A percentile compares a stretch with the other conserved stretches of the same genome.
phyloP scores from a whole-genome alignment of 2,329 filamentous ascomycete species.

The Alternaria ventricosa region DNA sequence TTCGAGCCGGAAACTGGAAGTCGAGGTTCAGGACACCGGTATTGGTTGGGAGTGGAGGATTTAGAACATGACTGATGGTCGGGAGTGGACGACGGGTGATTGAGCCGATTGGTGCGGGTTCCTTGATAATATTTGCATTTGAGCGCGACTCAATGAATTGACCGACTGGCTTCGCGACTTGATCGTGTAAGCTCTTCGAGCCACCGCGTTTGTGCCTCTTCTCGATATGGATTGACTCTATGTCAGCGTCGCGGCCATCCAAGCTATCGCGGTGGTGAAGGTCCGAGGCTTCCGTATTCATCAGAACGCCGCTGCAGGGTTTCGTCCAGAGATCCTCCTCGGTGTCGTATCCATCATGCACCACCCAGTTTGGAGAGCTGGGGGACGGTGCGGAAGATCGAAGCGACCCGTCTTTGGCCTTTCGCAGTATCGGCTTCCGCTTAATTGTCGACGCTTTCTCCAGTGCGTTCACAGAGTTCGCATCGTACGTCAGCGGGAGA shows the following conservation, averaged over 20 bases:
- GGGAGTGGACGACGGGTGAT: not conserved
- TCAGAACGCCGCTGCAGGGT: not conserved
- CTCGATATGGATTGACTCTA: not conserved
- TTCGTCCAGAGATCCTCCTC: not conserved
- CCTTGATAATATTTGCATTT: not conserved
- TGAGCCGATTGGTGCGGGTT: not conserved
- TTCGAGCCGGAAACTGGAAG: not conserved
- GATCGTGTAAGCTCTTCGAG: not conserved
- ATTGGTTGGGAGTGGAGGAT: not conserved
- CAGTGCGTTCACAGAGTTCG: not conserved
- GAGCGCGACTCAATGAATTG: not conserved
- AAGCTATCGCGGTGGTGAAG: not conserved
- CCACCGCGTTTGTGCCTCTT: not conserved
- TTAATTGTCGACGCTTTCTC: not conserved
- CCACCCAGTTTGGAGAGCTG: not conserved
- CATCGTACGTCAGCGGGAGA: fast-evolving
- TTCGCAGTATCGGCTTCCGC: not conserved
- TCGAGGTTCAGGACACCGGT: not conserved
- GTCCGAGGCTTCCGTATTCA: not conserved
- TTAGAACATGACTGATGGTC: not conserved
- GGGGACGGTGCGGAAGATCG: not conserved
- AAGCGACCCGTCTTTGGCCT: not conserved
- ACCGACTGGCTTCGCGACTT: not conserved
- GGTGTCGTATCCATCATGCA: not conserved
- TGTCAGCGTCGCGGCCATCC: not conserved